Evolutionary conservation across 305 asterid genomes (phyloP).

Genomic region (Fraxinus ornus): DNA sequence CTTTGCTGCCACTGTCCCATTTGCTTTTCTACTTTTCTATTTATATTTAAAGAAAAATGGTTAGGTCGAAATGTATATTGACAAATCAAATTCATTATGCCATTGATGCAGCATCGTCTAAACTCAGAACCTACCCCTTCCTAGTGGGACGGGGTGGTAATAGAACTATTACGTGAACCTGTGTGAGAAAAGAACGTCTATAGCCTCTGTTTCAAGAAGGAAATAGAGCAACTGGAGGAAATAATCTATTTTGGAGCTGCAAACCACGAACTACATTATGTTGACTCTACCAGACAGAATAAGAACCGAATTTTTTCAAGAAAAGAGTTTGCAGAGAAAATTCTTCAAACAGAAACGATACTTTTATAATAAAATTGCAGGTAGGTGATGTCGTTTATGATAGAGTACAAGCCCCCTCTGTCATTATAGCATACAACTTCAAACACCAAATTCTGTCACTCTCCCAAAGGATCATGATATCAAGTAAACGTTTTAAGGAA

Average conservation of each 20-base stretch:
- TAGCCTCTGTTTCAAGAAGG: not conserved
- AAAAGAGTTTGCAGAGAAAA: not conserved
- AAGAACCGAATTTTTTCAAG: not conserved
- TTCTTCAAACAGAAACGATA: not conserved
- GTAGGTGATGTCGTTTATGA: not conserved
- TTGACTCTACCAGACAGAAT: not conserved
- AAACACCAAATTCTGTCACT: not conserved
- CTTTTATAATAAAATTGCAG: slow-evolving; percentile 12
- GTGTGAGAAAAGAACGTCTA: not conserved
- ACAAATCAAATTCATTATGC: too few species aligned
- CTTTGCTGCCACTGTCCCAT: too few species aligned
- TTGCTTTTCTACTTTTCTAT: too few species aligned
- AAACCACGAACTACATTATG: not conserved
- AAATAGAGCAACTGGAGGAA: not conserved
- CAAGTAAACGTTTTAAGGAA: not conserved
- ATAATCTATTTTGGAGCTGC: not conserved
- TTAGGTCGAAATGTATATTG: too few species aligned
- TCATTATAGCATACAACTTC: not conserved
- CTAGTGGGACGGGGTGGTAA: not conserved
- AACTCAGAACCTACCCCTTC: not conserved
- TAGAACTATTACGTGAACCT: not conserved
- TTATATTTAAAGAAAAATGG: too few species aligned
- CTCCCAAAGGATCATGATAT: not conserved
- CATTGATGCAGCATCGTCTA: not conserved
- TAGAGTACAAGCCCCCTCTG: slow-evolving; percentile 10